Evolutionary conservation across 441 rosid species (phyloP), one percentile per base, ranked within the genome.

Genomic region (Adansonia gregorii): DNA sequence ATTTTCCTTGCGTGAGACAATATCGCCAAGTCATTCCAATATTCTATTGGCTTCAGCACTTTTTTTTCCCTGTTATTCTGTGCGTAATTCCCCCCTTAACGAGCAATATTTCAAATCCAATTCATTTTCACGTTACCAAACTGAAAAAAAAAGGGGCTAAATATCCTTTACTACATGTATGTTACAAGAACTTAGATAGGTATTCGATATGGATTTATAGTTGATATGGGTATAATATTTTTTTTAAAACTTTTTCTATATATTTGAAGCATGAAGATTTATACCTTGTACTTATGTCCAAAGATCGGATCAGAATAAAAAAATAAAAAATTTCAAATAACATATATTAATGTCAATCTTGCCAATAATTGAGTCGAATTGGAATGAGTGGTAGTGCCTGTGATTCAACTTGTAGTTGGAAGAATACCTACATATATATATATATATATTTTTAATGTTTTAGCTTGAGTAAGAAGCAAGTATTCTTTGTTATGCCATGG

Each of bases 371-470:
- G 39, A 35, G 39, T 35, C 4, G 39, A 35, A 3, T 35, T 35
- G 39, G 39, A 35, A 35, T 35, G 39, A 35, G 3, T 35, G 39
- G 39, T 35, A 35, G 39, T 35, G 39, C 39, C 39, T 35, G 39
- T 35, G 63, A 58, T 5, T 74, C 65, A 60, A 41, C 22, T 65
- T 12, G 56, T 19, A n/a, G 4, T 24, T 41, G n/a, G 20, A 73
- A 35, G 77, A 61, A 45, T 20, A 24, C 35, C 54, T 3, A 31
- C 2, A 31, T 31, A 31, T 31, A 31, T 31, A 31, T 31, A 31
- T 31, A 31, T 31, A 31, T 31, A 31, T 27, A 27, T 56, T 59
- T 39, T 41, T 69, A 70, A 19, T 75, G 72, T 58, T 75, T 8
- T 22, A 15, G 60, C 61, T 72, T 64, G 73, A 9, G 65, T 24